These are phyloP conservation scores for Gentiana straminea DNA, from an alignment of 257 asterid genomes.

Conservation along the genomic window DNA sequence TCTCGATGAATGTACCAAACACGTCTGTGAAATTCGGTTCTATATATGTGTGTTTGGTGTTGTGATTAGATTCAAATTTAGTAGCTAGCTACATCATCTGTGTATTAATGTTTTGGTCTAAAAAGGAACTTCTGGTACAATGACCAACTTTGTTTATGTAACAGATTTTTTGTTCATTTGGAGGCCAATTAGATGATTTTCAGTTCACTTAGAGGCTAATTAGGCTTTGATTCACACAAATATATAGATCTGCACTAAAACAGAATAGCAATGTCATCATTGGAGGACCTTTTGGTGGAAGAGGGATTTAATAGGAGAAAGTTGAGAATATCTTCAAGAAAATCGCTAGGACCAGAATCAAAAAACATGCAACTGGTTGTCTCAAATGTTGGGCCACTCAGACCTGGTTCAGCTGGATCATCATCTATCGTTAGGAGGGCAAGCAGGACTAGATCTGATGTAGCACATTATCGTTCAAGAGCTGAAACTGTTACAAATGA, in stretches of 20 bases:
- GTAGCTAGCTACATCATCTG: too few relatives aligned
- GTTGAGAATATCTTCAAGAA: conserved; percentile 29
- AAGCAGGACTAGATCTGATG: conserved; percentile 45
- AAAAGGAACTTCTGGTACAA: too few relatives aligned
- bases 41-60: too few relatives aligned
- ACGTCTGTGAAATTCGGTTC: too few relatives aligned
- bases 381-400: conserved; percentile 13
- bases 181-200: too few relatives aligned
- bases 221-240: background rate
- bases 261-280: conserved; percentile 60
- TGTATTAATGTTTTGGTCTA: too few relatives aligned
- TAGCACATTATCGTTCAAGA: conserved; percentile 22
- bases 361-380: conserved; percentile 17
- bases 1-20: too few relatives aligned
- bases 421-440: conserved; percentile 25
- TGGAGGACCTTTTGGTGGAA: conserved; percentile 57
- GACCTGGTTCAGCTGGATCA: conserved; percentile 24
- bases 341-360: conserved; percentile 31
- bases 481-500: conserved; percentile 14
- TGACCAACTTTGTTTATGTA: too few relatives aligned
- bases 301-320: conserved; percentile 62
- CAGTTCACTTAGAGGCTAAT: background rate
- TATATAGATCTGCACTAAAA: background rate
- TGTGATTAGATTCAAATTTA: too few relatives aligned
- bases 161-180: too few relatives aligned